Evolutionary conservation across 192 early-diverging fungal species (phyloP), one percentile per base, ranked within the genome.

Genomic region (Backusella australiensis): DNA sequence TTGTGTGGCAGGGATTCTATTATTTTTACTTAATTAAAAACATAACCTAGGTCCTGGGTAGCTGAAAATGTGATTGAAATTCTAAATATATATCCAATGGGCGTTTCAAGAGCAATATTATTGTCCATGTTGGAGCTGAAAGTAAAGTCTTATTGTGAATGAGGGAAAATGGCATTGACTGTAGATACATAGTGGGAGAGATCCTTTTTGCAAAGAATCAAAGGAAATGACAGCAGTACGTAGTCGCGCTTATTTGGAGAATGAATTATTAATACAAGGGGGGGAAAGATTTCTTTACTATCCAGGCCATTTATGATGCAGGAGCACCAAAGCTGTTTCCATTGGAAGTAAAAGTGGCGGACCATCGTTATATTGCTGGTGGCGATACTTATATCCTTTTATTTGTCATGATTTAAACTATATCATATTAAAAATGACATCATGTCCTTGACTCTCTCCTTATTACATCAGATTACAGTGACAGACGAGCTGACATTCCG

Each of bases 321-420:
- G 4, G 8, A 6, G 21, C 35, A 12, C 41, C 23, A n/a, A 66
- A n/a, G 9, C 3, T 29, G 29, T 63, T 63, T 19, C 36, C 36
- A 4, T n/a, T 75, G 14, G 65, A 36, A 66, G 46, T 42, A 21
- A 32, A 35, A n/a, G 26, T 36, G 32, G 49, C 23, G 19, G 46
- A 52, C 15, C 11, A 29, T n/a, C 46, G 34, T 32, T 23, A 42
- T 9, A 56, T 38, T 68, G 41, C 70, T 35, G 29, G 21, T 17
- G 38, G n/a, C 7, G 23, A 76, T 39, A 76, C 52, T 70, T 59
- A 76, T 76, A 76, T 76, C 75, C 75, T 76, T 76, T 76, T 38
- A 32, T 21, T 23, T 56, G 9, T 38, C 1, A 53, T 53, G 19
- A 23, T 21, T 3, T 19, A 19, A 19, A 11, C 21, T 56, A 56